A percentile compares a stretch with the other conserved stretches of the same genome.
phyloP scores from a whole-genome alignment of 768 basidiomycete species.

The Rhodotorula paludigena region DNA sequence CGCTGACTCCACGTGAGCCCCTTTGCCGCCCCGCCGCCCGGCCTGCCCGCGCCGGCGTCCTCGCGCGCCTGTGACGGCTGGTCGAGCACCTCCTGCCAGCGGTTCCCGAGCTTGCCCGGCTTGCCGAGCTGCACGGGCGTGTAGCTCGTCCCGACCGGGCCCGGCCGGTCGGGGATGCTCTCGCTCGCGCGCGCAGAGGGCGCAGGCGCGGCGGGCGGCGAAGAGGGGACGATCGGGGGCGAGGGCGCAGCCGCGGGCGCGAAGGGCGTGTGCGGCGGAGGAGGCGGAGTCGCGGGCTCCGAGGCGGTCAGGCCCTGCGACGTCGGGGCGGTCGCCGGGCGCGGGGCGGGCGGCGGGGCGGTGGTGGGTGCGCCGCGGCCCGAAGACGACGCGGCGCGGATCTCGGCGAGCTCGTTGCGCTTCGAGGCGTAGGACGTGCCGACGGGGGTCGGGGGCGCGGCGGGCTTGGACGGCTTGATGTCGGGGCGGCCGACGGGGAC shows the following conservation, averaged over 20 bases:
- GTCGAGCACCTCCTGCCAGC: constrained; percentile 51
- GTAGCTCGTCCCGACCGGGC: constrained; percentile 75
- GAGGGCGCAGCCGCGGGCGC: constrained; percentile 47
- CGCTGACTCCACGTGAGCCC: constrained; percentile 86
- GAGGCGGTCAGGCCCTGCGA: constrained; percentile 37
- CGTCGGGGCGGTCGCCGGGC: constrained; percentile 53
- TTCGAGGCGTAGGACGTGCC: constrained; percentile 43
- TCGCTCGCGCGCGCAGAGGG: constrained; percentile 39
- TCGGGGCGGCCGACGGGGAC: constrained; percentile 44
- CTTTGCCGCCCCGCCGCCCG: constrained; percentile 61
- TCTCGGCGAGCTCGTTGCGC: constrained; percentile 44
- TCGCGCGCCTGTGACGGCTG: constrained; percentile 30
- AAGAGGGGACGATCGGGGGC: constrained; percentile 42
- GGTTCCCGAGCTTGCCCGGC: constrained; percentile 82
- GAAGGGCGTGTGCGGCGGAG: constrained; percentile 53
- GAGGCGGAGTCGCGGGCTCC: constrained; percentile 55
- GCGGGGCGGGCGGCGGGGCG: constrained; percentile 12
- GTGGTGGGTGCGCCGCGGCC: constrained; percentile 22
- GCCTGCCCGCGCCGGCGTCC: constrained; percentile 68
- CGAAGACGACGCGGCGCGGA: constrained; percentile 47
- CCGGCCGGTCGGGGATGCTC: constrained; percentile 63
- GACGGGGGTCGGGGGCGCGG: constrained; percentile 36
- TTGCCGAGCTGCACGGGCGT: constrained; percentile 77
- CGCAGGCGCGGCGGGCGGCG: constrained; percentile 43
- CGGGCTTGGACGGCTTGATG: constrained; percentile 36